Evolutionary conservation across 2,329 filamentous ascomycete species (phyloP).

Genomic region (Clonostachys rosea): DNA sequence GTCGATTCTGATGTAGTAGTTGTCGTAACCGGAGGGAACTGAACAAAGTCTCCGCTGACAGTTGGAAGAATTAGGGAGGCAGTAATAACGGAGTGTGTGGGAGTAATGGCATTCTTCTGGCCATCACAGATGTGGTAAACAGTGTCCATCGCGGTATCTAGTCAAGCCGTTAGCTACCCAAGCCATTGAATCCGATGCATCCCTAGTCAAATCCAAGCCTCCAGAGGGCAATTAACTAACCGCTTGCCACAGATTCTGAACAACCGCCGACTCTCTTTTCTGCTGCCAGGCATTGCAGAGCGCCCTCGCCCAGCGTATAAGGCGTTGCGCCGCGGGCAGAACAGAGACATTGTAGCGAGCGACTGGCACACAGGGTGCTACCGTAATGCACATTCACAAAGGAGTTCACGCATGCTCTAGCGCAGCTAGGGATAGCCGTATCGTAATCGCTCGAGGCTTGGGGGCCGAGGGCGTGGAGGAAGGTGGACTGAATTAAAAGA

Average conservation of each 20-base stretch:
- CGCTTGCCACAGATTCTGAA: conserved; percentile 29
- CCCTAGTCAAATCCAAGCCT: background rate
- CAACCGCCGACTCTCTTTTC: conserved; percentile 47
- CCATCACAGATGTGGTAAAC: conserved; percentile 56
- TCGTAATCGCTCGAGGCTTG: conserved; percentile 1
- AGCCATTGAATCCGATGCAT: background rate
- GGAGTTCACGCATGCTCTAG: conserved; percentile 53
- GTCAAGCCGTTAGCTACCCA: background rate
- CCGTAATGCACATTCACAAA: conserved; percentile 61
- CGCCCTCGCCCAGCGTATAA: conserved; percentile 69
- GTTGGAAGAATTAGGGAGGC: conserved; percentile 44
- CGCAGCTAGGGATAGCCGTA: conserved; percentile 48
- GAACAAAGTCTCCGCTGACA: conserved; percentile 16
- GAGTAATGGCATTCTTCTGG: conserved; percentile 42
- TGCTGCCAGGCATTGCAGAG: conserved; percentile 60
- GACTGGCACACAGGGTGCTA: conserved; percentile 37
- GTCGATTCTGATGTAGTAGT: conserved; percentile 1
- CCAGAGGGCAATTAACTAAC: conserved; percentile 13
- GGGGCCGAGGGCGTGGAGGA: background rate
- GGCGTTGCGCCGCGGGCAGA: conserved; percentile 51
- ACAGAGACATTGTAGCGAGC: conserved; percentile 61
- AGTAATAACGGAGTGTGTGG: conserved; percentile 53
- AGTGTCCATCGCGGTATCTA: conserved; percentile 25
- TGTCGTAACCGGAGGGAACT: conserved; percentile 15
- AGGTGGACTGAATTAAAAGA: background rate